Evolutionary conservation across 495 filamentous ascomycete genomes (phyloP).

Genomic region (Neurospora sp.): DNA sequence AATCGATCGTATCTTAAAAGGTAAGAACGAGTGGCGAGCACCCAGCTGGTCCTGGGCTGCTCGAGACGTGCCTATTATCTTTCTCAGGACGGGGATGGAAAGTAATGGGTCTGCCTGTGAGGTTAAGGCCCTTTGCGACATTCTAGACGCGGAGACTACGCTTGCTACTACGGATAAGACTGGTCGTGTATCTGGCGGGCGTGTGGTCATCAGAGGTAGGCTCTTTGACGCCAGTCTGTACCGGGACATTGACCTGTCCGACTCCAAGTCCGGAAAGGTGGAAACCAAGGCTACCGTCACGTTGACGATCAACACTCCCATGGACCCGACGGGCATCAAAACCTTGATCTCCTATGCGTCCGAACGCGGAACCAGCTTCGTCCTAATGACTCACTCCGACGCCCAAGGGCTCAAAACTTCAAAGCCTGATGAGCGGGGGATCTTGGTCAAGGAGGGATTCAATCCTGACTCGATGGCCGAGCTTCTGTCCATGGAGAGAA

Average conservation of each 20-base stretch:
- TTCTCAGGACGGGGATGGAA: background rate
- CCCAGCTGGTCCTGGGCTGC: constrained; percentile 13
- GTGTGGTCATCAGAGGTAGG: background rate
- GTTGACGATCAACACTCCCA: background rate
- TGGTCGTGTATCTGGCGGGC: background rate
- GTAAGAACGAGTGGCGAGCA: background rate
- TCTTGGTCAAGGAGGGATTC: background rate
- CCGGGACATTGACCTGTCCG: background rate
- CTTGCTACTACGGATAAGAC: background rate
- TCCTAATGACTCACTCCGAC: background rate
- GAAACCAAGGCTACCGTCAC: background rate
- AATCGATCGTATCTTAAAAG: background rate
- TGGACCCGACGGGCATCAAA: background rate
- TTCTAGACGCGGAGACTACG: background rate
- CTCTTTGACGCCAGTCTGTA: background rate
- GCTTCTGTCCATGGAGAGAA: background rate
- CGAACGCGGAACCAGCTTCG: background rate
- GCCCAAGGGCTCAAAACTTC: background rate
- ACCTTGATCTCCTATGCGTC: background rate
- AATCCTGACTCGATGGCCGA: background rate
- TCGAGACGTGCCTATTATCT: background rate
- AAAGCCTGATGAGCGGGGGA: background rate
- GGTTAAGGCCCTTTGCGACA: background rate
- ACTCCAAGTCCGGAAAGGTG: background rate
- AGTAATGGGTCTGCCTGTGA: background rate